Conservation (phyloP, 2,329 filamentous ascomycete species). For the Penicillium capsulatum region DNA sequence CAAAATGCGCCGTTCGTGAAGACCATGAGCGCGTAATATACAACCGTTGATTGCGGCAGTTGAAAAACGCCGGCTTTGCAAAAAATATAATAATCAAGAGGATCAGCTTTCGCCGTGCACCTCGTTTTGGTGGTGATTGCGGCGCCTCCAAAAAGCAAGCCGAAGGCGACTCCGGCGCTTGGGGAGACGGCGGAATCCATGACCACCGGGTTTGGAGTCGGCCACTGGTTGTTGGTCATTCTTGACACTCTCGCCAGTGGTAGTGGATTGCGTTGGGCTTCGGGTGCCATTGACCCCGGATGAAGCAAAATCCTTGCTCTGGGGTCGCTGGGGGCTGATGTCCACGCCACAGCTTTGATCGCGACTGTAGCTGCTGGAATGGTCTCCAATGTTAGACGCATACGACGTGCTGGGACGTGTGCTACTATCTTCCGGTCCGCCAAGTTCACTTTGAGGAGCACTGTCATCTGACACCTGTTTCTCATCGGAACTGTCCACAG, state of each 20-base stretch:
- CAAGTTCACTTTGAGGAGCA: slow-evolving; percentile 28
- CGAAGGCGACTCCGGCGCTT: slow-evolving; percentile 40
- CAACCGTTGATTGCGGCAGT: no score
- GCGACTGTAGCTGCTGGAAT: slow-evolving; percentile 21
- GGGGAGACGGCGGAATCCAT: slow-evolving; percentile 28
- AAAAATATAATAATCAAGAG: slow-evolving; percentile 6
- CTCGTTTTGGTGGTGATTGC: slow-evolving; percentile 31
- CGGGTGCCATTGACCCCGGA: slow-evolving; percentile 21
- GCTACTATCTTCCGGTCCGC: slow-evolving; percentile 26
- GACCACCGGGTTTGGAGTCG: slow-evolving; percentile 20
- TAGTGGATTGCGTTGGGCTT: slow-evolving; percentile 29
- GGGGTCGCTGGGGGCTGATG: slow-evolving; percentile 13
- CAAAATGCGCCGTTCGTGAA: slow-evolving; percentile 24
- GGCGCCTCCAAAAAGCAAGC: slow-evolving; percentile 42
- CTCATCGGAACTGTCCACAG: slow-evolving; percentile 41
- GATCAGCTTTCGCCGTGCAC: slow-evolving; percentile 33
- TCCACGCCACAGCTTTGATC: slow-evolving; percentile 21
- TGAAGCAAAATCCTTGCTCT: slow-evolving; percentile 23
- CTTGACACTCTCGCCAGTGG: slow-evolving; percentile 26
- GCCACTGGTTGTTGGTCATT: slow-evolving; percentile 22
- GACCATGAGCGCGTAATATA: slow-evolving; percentile 23
- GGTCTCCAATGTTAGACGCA: slow-evolving; percentile 18
- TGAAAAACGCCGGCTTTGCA: slow-evolving; percentile 6
- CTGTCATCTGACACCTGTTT: slow-evolving; percentile 29
- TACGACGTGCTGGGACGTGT: slow-evolving; percentile 33